Conservation (phyloP, 2,329 filamentous ascomycete species). For the Trichoderma afroharzianum region DNA sequence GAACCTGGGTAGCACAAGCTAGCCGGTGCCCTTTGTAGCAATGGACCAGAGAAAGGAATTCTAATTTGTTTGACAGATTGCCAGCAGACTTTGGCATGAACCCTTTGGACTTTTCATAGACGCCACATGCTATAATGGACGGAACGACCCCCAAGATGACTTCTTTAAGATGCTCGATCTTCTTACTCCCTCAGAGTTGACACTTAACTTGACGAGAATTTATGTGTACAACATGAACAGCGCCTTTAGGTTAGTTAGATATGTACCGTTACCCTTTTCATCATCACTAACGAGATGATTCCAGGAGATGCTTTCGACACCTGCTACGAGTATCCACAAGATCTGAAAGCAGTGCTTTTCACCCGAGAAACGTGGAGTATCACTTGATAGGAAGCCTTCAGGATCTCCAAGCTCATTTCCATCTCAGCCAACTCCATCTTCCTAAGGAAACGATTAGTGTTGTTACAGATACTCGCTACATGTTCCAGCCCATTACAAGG, state of each 20-base stretch:
- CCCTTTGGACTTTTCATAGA: conserved; percentile 66
- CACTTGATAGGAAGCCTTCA: conserved; percentile 62
- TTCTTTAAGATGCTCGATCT: conserved; percentile 61
- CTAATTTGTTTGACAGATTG: conserved; percentile 45
- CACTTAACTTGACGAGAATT: conserved; percentile 55
- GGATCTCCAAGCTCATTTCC: conserved; percentile 63
- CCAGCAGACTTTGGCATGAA: conserved; percentile 66
- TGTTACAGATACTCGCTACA: conserved; percentile 61
- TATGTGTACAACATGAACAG: conserved; percentile 75
- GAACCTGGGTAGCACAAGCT: not conserved
- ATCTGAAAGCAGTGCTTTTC: conserved; percentile 57
- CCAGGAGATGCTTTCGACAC: conserved; percentile 59
- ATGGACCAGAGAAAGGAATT: not conserved
- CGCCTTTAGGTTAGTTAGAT: conserved; percentile 51
- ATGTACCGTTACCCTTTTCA: not conserved
- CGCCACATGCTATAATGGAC: conserved; percentile 66
- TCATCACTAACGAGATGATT: not conserved
- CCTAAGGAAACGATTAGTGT: conserved; percentile 69
- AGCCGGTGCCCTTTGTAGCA: not conserved
- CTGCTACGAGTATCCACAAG: conserved; percentile 59
- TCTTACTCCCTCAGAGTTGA: conserved; percentile 59
- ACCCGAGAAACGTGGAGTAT: conserved; percentile 63
- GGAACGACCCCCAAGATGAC: conserved; percentile 62
- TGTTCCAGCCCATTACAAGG: conserved; percentile 62
- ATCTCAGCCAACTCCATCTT: conserved; percentile 61